Base-by-base conservation (phyloP, 257 asterid species). In the Solanum gandarillasii region DNA sequence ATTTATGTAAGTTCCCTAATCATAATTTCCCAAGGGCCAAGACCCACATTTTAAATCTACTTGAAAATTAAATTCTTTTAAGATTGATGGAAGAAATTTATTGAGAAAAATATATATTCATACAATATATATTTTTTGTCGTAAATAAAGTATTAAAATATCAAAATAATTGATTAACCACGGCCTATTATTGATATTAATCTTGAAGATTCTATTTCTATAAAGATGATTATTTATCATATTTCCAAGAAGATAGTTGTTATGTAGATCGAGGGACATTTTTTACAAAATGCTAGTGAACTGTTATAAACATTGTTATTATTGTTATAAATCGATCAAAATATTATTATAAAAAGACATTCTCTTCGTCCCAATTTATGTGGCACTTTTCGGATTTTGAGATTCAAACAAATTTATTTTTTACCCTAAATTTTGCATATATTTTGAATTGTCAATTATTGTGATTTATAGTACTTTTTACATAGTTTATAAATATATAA, bases 311-410 rank as follows among this genome's bases (percentile, higher is more conserved):
- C 70, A 60, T 60, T 4, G 1, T 60, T 60, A 23, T 60, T 60
- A 21, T 60, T 60, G 70, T 60, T 23, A 60, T 60, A 60, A 23
- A 60, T 21, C 35, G 35, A 34, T 34, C 29, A 23, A 60, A 60
- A 60, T 21, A 60, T 21, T 60, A 23, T 60, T 60, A 7, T 60
- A 5, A 9, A 4, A 23, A 60, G n/a, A 55, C 0, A 14, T 0
- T 48, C 0, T 0, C 8, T 48, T 5, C 3, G 60, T 48, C 1
- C 0, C 0, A 48, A 48, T 48, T 14, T 48, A 48, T 48, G 21
- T 48, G 21, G 0, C 8, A 48, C 0, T 48, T 48, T 48, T 48
- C 1, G 7, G 8, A 48, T 14, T 48, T 48, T 0, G 21, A 48
- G 8, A 48, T 48, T 14, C 8, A 48, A 48, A 14, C 3, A 48